These are phyloP conservation scores for Pseudogymnoascus sp. DNA, from an alignment of 2,329 filamentous ascomycete species.

Conservation along the genomic window DNA sequence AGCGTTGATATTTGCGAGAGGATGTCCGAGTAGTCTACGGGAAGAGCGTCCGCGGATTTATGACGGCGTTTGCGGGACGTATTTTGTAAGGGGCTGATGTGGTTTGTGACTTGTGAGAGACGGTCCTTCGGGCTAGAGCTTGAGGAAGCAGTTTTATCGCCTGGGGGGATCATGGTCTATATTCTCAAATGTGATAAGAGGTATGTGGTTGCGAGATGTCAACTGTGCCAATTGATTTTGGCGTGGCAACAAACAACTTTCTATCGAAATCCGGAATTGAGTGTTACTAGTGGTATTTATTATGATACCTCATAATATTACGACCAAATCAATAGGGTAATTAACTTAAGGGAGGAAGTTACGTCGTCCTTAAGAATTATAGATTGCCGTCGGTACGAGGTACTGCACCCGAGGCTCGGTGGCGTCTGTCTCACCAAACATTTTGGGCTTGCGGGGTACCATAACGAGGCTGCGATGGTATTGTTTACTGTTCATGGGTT, in stretches of 20 bases:
- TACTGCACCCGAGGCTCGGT: background rate
- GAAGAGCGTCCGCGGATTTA: conserved; percentile 34
- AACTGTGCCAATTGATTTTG: background rate
- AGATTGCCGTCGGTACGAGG: conserved; percentile 1
- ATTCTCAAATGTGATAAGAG: background rate
- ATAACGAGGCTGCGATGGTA: background rate
- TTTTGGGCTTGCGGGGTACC: background rate
- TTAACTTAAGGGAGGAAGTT: background rate
- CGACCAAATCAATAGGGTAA: background rate
- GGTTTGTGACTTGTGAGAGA: conserved; percentile 28
- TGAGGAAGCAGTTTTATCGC: background rate
- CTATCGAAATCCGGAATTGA: background rate
- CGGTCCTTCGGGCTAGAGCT: conserved; percentile 25
- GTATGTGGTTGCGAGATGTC: background rate
- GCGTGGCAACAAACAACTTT: background rate
- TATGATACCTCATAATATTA: background rate
- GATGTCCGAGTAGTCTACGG: conserved; percentile 57
- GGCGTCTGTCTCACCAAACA: background rate
- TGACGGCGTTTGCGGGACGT: conserved; percentile 21
- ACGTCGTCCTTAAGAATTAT: background rate
- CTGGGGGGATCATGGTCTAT: background rate
- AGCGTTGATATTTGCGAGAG: conserved; percentile 49
- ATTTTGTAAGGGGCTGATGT: conserved; percentile 24
- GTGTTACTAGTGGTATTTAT: background rate
- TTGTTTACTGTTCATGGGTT: background rate